Evolutionary conservation across 345 rosid species (phyloP), one percentile per base, ranked within the genome.

Genomic region (Aurinia saxatilis): DNA sequence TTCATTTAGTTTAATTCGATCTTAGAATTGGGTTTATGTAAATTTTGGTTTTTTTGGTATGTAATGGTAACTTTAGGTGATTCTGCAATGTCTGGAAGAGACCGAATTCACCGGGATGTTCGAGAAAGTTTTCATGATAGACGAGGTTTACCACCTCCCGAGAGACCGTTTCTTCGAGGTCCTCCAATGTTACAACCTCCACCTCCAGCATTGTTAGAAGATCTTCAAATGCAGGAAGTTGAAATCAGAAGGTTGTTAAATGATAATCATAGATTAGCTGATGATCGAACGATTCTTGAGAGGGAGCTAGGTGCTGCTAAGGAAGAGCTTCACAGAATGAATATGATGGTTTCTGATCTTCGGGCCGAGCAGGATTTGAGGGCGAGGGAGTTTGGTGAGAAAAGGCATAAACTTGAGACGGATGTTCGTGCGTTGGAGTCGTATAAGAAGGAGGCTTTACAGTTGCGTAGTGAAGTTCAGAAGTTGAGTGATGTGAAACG

Each of bases 261-360:
- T 64, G 99, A 90, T 58, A 90, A 86, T 60, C 91, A 77, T 34
- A 79, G 87, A 65, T 57, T 93, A 68, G 79, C 71, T 30, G 97
- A 90, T 10, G 95, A 93, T 64, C 75, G 95, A 25, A 77, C 78
- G 74, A 77, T 83, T 68, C 63, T 90, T 50, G 92, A 86, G 67
- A 75, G 77, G 67, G 96, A 90, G 56, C 87, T 93, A 38, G 83
- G 73, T 52, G 86, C 80, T 35, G 82, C 96, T 2, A 93, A 88
- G 73, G 96, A 93, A 68, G 97, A 93, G 66, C 69, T 90, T 74
- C 99, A 78, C 57, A 86, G 95, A 2, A 71, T 87, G 85, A 93
- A 83, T 75, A 63, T 80, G 12, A 70, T 80, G 46, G 64, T 82
- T 30, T 79, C 79, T 42, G 93, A 90, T 47, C 74, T 87, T 49